Evolutionary conservation across 352 stramenopile species (phyloP).

Genomic region (Blastocystis sp.): DNA sequence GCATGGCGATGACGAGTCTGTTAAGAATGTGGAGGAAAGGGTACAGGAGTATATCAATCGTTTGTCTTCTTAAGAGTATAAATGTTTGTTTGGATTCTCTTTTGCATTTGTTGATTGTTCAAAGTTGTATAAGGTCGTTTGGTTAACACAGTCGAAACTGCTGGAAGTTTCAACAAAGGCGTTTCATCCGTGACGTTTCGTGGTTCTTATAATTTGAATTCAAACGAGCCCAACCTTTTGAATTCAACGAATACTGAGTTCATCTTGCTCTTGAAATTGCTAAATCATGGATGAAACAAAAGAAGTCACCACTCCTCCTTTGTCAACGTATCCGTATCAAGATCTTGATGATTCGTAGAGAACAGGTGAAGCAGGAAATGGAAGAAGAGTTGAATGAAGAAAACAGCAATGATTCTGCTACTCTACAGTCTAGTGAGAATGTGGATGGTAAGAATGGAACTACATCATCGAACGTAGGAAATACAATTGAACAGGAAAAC

Average conservation of each 20-base stretch:
- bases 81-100: background rate
- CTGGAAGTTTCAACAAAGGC: background rate
- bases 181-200: conserved; percentile 5
- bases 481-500: background rate
- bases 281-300: background rate
- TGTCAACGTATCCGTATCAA: background rate
- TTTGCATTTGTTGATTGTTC: background rate
- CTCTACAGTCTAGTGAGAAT: background rate
- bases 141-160: background rate
- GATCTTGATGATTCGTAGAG: background rate
- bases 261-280: background rate
- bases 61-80: conserved; percentile 10
- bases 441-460: background rate
- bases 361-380: background rate
- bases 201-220: conserved; percentile 54
- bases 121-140: no score
- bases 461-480: background rate
- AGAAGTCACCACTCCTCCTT: background rate
- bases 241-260: background rate
- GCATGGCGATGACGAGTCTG: conserved; percentile 32
- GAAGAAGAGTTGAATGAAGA: background rate
- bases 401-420: background rate
- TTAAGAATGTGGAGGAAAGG: conserved; percentile 39
- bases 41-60: conserved; percentile 59
- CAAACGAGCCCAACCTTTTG: background rate